Evolutionary conservation across 2,329 filamentous ascomycete genomes (phyloP), one percentile per base, ranked within the genome.

Genomic region (Cytospora piceicola): DNA sequence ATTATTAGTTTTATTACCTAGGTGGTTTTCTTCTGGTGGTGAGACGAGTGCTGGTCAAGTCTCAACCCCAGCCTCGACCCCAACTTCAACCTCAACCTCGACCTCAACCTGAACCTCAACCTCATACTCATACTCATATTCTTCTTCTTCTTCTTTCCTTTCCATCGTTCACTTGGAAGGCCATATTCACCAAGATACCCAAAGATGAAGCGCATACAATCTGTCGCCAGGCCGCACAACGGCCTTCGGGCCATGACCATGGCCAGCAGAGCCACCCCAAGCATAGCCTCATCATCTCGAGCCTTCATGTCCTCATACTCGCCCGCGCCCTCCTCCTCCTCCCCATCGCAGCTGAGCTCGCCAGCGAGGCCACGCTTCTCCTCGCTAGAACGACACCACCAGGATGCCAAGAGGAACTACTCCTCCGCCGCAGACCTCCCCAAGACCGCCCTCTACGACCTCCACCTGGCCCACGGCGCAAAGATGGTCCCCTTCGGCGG

Each of bases 401-500:
- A 20, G 6, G 29, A 27, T 39, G 42, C 32, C 39, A 24, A 32
- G 20, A 58, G 63, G 32, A 36, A 67, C 46, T 57, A 71, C 56
- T 57, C 69, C 29, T 52, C 65, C 22, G 56, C 61, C 20, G 14
- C 65, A 27, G 58, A 61, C 27, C 65, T 65, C 27, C 46, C 56
- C 11, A 75, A 75, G 68, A 78, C 76, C 9, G 71, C 75, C 52
- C 76, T 78, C 67, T 76, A 77, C 69, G 71, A 75, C 70, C 72
- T 78, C 9, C 76, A 78, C 72, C 62, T 94, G 68, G 83, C 86
- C 66, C 83, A 92, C 75, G 92, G 92, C 71, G 95, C 86, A 71
- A 97, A 96, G 81, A 95, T 98, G 88, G 94, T 97, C 58, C 92
- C 93, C n/a, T 99, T 97, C 79, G 94, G 92, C 69, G 93, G 93